Conservation (phyloP, 2,329 filamentous ascomycete species). For the Venturia asperata region DNA sequence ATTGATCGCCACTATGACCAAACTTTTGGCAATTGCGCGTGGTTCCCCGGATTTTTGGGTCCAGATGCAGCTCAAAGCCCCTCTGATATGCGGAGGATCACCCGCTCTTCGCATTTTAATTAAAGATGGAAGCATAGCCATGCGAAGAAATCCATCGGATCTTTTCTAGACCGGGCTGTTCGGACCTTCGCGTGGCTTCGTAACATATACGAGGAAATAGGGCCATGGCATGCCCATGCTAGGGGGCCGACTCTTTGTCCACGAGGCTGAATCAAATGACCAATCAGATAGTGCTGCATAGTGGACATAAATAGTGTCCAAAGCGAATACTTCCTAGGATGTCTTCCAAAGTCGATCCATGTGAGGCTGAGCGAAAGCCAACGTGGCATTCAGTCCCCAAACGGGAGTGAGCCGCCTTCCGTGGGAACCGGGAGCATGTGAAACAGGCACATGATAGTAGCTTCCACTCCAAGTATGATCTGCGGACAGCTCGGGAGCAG, state of each 20-base stretch:
- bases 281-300: not conserved
- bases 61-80: not conserved
- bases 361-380: not conserved
- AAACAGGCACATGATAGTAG: not conserved
- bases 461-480: not conserved
- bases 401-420: not conserved
- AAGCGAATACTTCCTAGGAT: not conserved
- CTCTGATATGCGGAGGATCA: slow-evolving; percentile 3
- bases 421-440: not conserved
- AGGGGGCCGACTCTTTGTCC: not conserved
- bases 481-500: not conserved
- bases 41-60: not conserved
- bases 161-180: not conserved
- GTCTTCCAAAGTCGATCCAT: not conserved
- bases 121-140: not conserved
- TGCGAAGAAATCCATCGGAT: not conserved
- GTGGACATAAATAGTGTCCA: not conserved
- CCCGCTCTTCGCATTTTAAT: not conserved
- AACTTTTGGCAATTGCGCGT: not conserved
- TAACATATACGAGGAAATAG: not conserved
- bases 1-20: not conserved
- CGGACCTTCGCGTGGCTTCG: not conserved
- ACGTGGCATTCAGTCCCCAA: not conserved
- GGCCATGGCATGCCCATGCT: not conserved
- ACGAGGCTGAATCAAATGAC: not conserved